These are phyloP conservation scores for Gilbertella persicaria DNA, from an alignment of 371 early-diverging fungal species.

Conservation along the genomic window DNA sequence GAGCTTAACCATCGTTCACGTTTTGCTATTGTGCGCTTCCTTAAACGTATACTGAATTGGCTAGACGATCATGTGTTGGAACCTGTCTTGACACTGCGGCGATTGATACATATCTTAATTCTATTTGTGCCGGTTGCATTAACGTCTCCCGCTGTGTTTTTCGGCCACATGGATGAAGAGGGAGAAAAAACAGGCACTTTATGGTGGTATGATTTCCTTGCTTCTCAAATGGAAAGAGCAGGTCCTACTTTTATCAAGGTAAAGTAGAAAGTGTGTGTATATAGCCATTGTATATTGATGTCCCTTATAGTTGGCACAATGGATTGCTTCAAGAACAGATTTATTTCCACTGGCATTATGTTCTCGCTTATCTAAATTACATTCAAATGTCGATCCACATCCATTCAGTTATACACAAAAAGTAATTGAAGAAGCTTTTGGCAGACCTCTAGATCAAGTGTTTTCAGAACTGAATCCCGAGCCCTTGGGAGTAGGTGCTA, in stretches of 20 bases:
- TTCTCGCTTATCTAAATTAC: constrained; percentile 74
- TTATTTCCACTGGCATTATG: constrained; percentile 85
- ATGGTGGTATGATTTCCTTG: constrained; percentile 85
- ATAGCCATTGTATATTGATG: constrained; percentile 1
- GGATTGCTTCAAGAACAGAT: constrained; percentile 94
- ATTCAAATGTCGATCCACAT: constrained; percentile 82
- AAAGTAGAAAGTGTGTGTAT: constrained; percentile 3
- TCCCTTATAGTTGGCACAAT: constrained; percentile 82
- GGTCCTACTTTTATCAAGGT: constrained; percentile 96
- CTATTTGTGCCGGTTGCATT: constrained; percentile 69
- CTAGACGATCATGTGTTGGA: constrained; percentile 58
- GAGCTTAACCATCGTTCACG: constrained; percentile 12
- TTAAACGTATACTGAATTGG: constrained; percentile 29
- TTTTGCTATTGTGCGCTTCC: constrained; percentile 20
- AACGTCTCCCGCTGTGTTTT: constrained; percentile 52
- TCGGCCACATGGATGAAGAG: constrained; percentile 52
- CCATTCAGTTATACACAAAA: constrained; percentile 66
- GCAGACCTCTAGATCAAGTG: constrained; percentile 64
- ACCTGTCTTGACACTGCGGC: constrained; percentile 55
- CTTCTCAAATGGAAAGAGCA: constrained; percentile 78
- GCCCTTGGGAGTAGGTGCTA: constrained; percentile 94
- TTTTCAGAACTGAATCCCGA: constrained; percentile 75
- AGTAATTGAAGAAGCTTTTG: constrained; percentile 67
- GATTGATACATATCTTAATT: constrained; percentile 59
- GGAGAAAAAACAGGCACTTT: constrained; percentile 64